Evolutionary conservation across 2,329 filamentous ascomycete genomes (phyloP).

Genomic region (Didymella segeticola): DNA sequence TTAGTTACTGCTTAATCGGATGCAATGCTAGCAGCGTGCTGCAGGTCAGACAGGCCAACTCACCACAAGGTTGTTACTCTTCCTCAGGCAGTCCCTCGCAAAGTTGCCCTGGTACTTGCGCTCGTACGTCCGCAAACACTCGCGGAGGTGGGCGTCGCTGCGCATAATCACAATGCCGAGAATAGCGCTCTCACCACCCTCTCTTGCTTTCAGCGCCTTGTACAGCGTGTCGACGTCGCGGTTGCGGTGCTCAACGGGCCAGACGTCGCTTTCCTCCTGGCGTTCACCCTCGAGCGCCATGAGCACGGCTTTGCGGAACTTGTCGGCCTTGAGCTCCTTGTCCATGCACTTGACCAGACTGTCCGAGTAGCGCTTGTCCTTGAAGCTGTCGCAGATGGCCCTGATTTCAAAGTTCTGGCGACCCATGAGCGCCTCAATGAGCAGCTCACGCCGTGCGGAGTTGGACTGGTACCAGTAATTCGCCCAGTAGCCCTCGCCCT

Average conservation of each 20-base stretch:
- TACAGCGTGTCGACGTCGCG: conserved; percentile 77
- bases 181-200: conserved; percentile 88
- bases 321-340: conserved; percentile 91
- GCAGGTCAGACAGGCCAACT: conserved; percentile 50
- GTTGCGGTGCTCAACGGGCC: conserved; percentile 62
- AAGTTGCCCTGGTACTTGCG: conserved; percentile 78
- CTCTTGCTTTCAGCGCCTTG: conserved; percentile 70
- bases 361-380: conserved; percentile 89
- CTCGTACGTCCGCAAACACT: conserved; percentile 81
- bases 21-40: not conserved
- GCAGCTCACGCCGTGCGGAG: conserved; percentile 80
- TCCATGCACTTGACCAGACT: conserved; percentile 85
- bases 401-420: conserved; percentile 86
- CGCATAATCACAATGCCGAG: conserved; percentile 81
- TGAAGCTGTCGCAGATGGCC: conserved; percentile 85
- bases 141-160: conserved; percentile 80
- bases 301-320: conserved; percentile 89
- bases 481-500: conserved; percentile 95
- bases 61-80: conserved; percentile 92
- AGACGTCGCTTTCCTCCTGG: conserved; percentile 78
- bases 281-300: conserved; percentile 81
- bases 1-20: not conserved
- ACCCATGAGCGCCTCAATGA: conserved; percentile 94
- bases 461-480: conserved; percentile 97
- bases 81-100: conserved; percentile 82